These are phyloP conservation scores for Apocynum venetum DNA, from an alignment of 257 asterid genomes.

Conservation along the genomic window DNA sequence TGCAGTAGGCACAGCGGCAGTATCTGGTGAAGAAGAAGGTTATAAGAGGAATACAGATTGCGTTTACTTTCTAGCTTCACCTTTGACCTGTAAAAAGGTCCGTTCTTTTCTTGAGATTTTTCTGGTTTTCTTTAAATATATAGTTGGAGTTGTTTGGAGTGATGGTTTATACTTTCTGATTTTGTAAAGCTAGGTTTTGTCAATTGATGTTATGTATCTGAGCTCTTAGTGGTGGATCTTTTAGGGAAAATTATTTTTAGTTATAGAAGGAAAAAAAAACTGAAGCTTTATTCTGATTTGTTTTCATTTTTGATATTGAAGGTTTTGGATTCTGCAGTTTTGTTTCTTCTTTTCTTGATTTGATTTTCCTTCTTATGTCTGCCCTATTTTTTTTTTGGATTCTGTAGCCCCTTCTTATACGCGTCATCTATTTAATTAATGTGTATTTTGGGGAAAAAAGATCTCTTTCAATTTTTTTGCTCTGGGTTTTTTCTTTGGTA, in stretches of 20 bases:
- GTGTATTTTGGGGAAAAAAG: not conserved
- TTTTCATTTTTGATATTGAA: not conserved
- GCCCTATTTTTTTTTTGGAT: not conserved
- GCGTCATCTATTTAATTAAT: not conserved
- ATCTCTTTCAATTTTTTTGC: not conserved
- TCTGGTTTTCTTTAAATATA: not conserved
- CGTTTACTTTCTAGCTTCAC: constrained; percentile 63
- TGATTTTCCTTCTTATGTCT: too few species aligned
- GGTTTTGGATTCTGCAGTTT: not conserved
- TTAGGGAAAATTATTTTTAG: not conserved
- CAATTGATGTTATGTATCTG: not conserved
- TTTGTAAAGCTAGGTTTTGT: not conserved
- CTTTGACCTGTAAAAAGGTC: constrained; percentile 68
- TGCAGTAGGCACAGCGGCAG: constrained; percentile 1
- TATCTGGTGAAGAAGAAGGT: constrained; percentile 53
- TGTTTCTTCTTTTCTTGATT: not conserved
- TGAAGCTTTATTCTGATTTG: not conserved
- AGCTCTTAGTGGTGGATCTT: constrained; percentile 11
- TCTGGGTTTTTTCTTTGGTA: not conserved
- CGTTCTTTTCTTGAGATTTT: not conserved
- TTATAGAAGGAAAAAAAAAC: not conserved
- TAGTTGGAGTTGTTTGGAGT: not conserved
- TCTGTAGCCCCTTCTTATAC: too few species aligned
- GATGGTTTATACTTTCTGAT: not conserved
- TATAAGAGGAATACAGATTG: constrained; percentile 59